Evolutionary conservation across 768 basidiomycete genomes (phyloP).

Genomic region (Tulasnella sp.): DNA sequence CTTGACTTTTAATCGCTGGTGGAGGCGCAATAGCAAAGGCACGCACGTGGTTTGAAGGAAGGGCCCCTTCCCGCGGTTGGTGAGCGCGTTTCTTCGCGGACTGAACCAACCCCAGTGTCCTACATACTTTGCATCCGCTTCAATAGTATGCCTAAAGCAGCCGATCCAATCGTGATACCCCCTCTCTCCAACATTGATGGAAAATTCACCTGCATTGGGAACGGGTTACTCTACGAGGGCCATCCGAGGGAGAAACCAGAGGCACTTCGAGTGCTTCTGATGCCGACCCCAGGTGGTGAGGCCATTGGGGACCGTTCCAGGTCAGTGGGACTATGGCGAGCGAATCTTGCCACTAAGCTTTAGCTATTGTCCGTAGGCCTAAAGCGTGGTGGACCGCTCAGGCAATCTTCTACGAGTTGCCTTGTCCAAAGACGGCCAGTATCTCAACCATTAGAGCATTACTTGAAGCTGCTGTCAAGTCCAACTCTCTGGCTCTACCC

Average conservation of each 20-base stretch:
- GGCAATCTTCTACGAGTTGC: conserved; percentile 15
- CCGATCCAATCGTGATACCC: conserved; percentile 18
- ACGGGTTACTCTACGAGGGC: conserved; percentile 18
- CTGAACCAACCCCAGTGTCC: background rate
- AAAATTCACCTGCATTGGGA: conserved; percentile 22
- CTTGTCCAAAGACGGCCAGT: conserved; percentile 16
- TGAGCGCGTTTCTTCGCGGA: background rate
- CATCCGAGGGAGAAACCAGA: conserved; percentile 13
- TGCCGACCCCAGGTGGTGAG: background rate
- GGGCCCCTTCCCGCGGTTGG: background rate
- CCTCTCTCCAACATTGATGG: conserved; percentile 10
- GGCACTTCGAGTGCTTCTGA: conserved; percentile 3
- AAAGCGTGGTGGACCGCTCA: conserved; percentile 20
- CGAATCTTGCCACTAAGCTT: background rate
- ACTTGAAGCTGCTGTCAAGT: background rate
- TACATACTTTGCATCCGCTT: background rate
- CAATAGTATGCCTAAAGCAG: conserved; percentile 21
- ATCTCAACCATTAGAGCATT: conserved; percentile 1
- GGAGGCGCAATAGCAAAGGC: too few species aligned
- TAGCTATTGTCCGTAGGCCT: background rate
- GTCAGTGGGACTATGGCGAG: background rate
- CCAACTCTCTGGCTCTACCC: conserved; percentile 8
- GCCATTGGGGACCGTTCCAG: conserved; percentile 16
- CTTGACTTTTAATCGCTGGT: too few species aligned
- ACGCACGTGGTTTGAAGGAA: background rate